Conservation (phyloP, 768 basidiomycete genomes). For the Serendipita sp. region DNA sequence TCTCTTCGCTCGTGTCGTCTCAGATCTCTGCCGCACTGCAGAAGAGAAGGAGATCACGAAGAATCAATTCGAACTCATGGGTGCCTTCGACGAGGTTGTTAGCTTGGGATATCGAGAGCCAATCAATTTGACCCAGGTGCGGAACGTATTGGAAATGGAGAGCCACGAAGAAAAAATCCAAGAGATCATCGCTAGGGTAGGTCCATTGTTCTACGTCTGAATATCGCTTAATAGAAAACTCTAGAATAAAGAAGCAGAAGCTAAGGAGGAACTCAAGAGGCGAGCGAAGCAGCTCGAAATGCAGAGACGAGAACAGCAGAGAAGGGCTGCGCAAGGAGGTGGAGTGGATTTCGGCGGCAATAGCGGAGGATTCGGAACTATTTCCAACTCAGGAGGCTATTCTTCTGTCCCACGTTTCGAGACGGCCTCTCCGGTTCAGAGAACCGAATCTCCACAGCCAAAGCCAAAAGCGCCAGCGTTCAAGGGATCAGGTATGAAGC, state of each 20-base stretch:
- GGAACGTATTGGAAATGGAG: constrained; percentile 66
- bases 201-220: constrained; percentile 15
- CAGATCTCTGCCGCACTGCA: constrained; percentile 72
- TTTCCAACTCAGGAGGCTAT: constrained; percentile 41
- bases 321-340: constrained; percentile 41
- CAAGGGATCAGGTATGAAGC: constrained; percentile 92
- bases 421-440: constrained; percentile 29
- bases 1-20: constrained; percentile 84
- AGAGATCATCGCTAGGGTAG: constrained; percentile 87
- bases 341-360: constrained; percentile 20
- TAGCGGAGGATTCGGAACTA: constrained; percentile 31
- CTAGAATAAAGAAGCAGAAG: constrained; percentile 97
- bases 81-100: constrained; percentile 94
- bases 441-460: constrained; percentile 30
- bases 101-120: constrained; percentile 77
- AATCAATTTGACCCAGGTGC: constrained; percentile 48
- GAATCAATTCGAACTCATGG: constrained; percentile 83
- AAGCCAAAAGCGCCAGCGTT: constrained; percentile 57
- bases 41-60: constrained; percentile 81
- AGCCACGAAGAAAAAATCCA: constrained; percentile 91
- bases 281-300: constrained; percentile 96
- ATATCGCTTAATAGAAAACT: not conserved
- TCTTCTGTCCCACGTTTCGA: constrained; percentile 58
- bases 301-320: constrained; percentile 89
- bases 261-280: constrained; percentile 96